Percentiles rank a stretch among this genome's conserved stretches.
phyloP scores from a whole-genome alignment of 2,329 filamentous ascomycete genomes.

The Colletotrichum sidae region DNA sequence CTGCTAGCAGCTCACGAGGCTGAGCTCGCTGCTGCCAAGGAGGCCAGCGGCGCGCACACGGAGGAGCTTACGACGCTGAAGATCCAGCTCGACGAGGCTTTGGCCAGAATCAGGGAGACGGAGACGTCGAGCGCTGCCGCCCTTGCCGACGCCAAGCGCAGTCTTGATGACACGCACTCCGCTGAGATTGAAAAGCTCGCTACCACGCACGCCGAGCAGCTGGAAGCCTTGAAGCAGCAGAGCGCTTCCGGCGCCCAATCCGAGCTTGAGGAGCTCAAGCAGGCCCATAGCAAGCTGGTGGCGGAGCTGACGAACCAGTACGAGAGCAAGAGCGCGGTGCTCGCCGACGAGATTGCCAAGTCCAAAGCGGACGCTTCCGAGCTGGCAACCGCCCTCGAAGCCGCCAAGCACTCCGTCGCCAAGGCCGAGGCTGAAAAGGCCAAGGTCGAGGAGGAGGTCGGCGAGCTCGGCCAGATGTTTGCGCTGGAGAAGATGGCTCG shows the following conservation, averaged over 20 bases:
- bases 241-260: conserved; percentile 49
- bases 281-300: conserved; percentile 51
- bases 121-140: conserved; percentile 57
- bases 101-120: conserved; percentile 47
- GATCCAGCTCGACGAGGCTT: conserved; percentile 46
- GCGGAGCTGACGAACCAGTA: conserved; percentile 55
- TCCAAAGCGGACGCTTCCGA: conserved; percentile 46
- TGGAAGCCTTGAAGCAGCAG: conserved; percentile 55
- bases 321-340: conserved; percentile 45
- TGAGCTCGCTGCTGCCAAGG: conserved; percentile 46
- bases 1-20: conserved; percentile 46
- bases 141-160: conserved; percentile 57
- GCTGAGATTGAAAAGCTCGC: conserved; percentile 61
- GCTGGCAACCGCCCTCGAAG: conserved; percentile 49
- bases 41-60: conserved; percentile 48
- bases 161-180: conserved; percentile 58
- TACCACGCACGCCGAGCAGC: conserved; percentile 53
- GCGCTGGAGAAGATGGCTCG: conserved; percentile 71
- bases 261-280: conserved; percentile 58
- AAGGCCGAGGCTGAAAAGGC: conserved; percentile 51
- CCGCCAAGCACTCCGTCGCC: conserved; percentile 46
- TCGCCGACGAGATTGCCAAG: conserved; percentile 45
- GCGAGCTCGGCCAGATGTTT: conserved; percentile 64
- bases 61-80: conserved; percentile 51
- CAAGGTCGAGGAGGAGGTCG: conserved; percentile 60